Conservation (phyloP, 164 flowering plant genomes). For the Echeveria elegans region DNA sequence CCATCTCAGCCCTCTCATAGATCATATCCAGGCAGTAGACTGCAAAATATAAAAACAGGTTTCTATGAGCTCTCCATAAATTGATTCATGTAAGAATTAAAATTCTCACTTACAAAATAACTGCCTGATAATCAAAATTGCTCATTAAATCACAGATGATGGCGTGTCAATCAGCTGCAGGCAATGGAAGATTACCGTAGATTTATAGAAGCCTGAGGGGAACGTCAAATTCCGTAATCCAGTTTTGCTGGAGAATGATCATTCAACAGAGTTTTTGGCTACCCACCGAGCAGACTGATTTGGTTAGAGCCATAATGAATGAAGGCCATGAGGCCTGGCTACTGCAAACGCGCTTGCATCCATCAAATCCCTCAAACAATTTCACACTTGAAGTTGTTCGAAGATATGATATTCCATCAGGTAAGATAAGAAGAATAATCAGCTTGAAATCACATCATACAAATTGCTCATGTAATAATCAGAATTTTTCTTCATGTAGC, state of each 20-base stretch:
- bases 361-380: constrained; percentile 31
- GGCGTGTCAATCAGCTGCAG: constrained; percentile 38
- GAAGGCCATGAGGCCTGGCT: constrained; percentile 47
- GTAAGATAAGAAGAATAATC: constrained; percentile 23
- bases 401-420: constrained; percentile 51
- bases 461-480: background rate
- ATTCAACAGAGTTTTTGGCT: constrained; percentile 45
- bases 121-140: background rate
- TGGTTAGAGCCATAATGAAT: constrained; percentile 42
- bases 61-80: background rate
- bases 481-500: constrained; percentile 18
- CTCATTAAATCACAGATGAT: constrained; percentile 26
- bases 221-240: constrained; percentile 21
- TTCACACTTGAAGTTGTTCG: constrained; percentile 52
- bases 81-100: background rate
- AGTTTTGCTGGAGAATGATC: constrained; percentile 46
- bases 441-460: too few species aligned
- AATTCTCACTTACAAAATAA: background rate
- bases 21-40: constrained; percentile 28
- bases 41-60: constrained; percentile 44
- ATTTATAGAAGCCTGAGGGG: constrained; percentile 13
- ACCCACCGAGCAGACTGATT: constrained; percentile 52
- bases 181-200: constrained; percentile 29
- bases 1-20: constrained; percentile 10
- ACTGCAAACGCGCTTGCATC: constrained; percentile 45